Evolutionary conservation across 2,329 filamentous ascomycete species (phyloP).

Genomic region (Fusarium sp.): DNA sequence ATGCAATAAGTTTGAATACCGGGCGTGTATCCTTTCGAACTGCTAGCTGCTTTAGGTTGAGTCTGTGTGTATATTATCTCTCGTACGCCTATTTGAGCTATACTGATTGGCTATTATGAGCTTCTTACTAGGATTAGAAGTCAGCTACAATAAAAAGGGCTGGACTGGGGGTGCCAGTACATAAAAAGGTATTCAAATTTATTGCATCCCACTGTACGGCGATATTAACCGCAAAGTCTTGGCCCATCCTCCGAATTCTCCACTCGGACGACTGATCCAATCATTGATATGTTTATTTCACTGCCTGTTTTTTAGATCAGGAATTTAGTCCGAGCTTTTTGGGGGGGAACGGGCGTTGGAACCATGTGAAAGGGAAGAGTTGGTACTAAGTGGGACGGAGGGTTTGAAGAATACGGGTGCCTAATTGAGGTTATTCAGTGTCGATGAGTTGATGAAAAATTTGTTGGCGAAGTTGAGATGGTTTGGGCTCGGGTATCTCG

Average conservation of each 20-base stretch:
- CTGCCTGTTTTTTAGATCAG: constrained; percentile 30
- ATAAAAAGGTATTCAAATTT: too few species aligned
- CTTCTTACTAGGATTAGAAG: too few species aligned
- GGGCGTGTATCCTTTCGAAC: too few species aligned
- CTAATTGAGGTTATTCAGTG: background rate
- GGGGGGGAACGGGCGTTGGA: background rate
- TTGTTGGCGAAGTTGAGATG: background rate
- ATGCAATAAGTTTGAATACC: too few species aligned
- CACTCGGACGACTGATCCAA: background rate
- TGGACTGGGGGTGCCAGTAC: too few species aligned
- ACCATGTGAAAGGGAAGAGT: background rate
- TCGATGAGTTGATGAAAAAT: background rate
- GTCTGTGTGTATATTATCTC: too few species aligned
- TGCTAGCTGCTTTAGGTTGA: too few species aligned
- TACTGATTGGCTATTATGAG: too few species aligned
- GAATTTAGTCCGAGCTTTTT: constrained; percentile 6
- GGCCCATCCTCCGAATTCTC: constrained; percentile 8
- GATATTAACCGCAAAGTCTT: constrained; percentile 12
- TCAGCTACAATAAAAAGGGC: too few species aligned
- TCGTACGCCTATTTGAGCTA: too few species aligned
- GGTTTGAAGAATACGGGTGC: background rate
- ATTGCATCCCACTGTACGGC: too few species aligned
- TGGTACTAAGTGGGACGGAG: background rate
- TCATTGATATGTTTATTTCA: constrained; percentile 16
- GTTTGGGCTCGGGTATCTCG: constrained; percentile 1